These are phyloP conservation scores for Diaporthe caulivora DNA, from an alignment of 2,329 filamentous ascomycete species.

Conservation along the genomic window DNA sequence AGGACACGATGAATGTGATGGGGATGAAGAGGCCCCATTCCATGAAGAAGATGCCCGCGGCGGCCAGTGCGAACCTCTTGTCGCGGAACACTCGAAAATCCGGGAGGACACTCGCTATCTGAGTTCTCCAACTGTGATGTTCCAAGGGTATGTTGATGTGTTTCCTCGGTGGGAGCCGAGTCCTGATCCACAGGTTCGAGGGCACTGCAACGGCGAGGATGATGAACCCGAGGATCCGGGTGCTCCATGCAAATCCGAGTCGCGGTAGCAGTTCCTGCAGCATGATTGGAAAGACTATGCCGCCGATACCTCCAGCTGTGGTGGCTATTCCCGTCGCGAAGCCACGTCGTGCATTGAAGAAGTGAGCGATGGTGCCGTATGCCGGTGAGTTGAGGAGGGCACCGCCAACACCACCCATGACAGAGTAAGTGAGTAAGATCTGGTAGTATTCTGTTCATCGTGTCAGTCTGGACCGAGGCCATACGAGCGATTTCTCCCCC, in stretches of 20 bases:
- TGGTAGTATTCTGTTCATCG: conserved; percentile 74
- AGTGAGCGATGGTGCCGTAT: conserved; percentile 81
- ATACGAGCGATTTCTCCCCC: no score
- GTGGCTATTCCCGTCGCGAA: conserved; percentile 86
- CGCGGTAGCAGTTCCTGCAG: conserved; percentile 59
- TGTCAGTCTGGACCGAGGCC: conserved; percentile 14
- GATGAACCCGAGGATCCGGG: conserved; percentile 64
- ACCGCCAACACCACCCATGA: conserved; percentile 79
- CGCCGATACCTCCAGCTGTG: conserved; percentile 77
- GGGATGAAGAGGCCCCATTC: conserved; percentile 81
- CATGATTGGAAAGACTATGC: conserved; percentile 71
- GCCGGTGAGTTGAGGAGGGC: conserved; percentile 84
- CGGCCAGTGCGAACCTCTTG: conserved; percentile 69
- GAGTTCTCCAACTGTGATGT: conserved; percentile 5
- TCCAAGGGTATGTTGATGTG: conserved; percentile 42
- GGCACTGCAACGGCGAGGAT: conserved; percentile 60
- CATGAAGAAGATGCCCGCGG: conserved; percentile 75
- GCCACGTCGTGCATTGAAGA: conserved; percentile 79
- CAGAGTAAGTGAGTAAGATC: conserved; percentile 81
- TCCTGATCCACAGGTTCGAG: conserved; percentile 61
- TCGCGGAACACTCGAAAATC: conserved; percentile 74
- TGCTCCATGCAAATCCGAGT: conserved; percentile 63
- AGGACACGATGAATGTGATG: conserved; percentile 81
- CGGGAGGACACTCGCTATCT: conserved; percentile 58
- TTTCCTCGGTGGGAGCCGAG: conserved; percentile 63